Base-by-base conservation (phyloP, 805 yeast genomes). In the Candida sanyiensis region DNA sequence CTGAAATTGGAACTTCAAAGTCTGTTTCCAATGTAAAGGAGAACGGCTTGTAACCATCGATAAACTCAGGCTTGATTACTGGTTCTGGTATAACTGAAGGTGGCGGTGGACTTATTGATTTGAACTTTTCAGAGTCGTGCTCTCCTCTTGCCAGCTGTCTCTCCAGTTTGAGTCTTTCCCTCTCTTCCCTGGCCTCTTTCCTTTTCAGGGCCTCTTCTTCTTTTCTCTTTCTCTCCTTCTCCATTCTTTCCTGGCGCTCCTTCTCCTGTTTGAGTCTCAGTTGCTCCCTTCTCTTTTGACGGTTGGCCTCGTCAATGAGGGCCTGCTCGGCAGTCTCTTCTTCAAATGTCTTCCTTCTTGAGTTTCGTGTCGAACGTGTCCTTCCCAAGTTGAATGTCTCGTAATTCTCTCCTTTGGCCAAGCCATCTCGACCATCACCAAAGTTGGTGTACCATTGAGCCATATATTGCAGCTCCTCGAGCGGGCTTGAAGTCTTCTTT, bases 31-130 rank as follows among this genome's bases (percentile, higher is more conserved):
- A 33, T 7, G 28, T 37, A 8, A 39, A 38, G 7, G 50, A 21
- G 40, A 54, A 54, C 6, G 59, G 59, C 8, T 34, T 24, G 34
- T 54, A 54, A 7, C 53, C 56, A 42, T 51, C 53, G 7, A 28
- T 32, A 13, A 43, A 39, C 23, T 35, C 27, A 8, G 37, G 21
- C 28, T 38, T 30, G 22, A 15, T 15, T 6, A 7, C 4, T 13
- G 38, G 25, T 11, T 32, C 37, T n/a, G 37, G 38, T 3, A 35
- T 30, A 10, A 30, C 24, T 4, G 19, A 12, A 11, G 39, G 16
- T 9, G 39, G 31, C 19, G 28, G 21, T 3, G 39, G n/a, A 17
- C 22, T n/a, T 13, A 20, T 28, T 18, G 29, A 16, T 13, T 18
- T 19, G n/a, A n/a, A n/a, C n/a, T n/a, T n/a, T n/a, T n/a, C n/a